Evolutionary conservation across 2,329 filamentous ascomycete species (phyloP).

Genomic region (Ceratocystis destructans): DNA sequence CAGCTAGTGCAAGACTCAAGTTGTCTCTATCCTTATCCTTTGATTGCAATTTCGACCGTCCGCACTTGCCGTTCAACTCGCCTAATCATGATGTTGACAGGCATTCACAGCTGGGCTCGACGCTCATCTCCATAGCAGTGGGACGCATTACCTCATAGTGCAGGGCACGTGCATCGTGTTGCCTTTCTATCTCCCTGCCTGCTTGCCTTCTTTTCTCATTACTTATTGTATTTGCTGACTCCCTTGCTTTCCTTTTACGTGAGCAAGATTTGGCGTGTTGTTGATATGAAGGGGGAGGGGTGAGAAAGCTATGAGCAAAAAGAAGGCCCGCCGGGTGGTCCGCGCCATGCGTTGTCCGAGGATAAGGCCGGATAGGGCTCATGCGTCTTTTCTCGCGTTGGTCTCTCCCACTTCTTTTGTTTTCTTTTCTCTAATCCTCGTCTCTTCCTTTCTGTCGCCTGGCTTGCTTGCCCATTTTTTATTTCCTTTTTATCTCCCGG

Average conservation of each 20-base stretch:
- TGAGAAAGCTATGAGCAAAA: neutral
- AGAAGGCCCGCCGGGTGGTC: neutral
- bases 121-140: conserved; percentile 3
- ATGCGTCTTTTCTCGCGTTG: neutral
- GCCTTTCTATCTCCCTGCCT: neutral
- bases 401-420: neutral
- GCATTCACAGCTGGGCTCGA: neutral
- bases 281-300: neutral
- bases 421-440: neutral
- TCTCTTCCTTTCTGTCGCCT: neutral
- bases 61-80: neutral
- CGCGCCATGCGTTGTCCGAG: neutral
- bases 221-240: neutral
- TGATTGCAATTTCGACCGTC: neutral
- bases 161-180: neutral
- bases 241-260: neutral
- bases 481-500: conserved; percentile 3
- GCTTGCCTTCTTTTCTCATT: neutral
- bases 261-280: conserved; percentile 1
- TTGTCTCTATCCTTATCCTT: neutral
- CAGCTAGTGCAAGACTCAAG: neutral
- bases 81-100: no score
- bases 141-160: conserved; percentile 7
- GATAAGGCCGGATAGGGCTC: conserved; percentile 7
- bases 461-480: neutral